These are phyloP conservation scores for Cubamyces lactineus DNA, from an alignment of 768 basidiomycete species.

Conservation along the genomic window DNA sequence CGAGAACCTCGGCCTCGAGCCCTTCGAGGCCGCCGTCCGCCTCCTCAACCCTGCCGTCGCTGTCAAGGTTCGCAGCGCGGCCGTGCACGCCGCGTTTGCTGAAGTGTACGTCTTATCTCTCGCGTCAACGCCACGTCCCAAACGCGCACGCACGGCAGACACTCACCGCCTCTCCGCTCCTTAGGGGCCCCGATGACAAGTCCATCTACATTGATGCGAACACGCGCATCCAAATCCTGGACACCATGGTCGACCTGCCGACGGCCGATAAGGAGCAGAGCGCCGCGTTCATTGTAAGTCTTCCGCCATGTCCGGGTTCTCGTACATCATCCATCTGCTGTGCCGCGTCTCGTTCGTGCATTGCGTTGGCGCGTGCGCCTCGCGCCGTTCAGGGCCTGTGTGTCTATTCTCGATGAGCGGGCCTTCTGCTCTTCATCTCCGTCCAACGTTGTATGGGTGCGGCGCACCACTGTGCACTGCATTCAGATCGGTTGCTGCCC, in stretches of 20 bases:
- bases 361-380: neutral
- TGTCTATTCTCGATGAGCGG: neutral
- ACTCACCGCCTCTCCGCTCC: conserved; percentile 10
- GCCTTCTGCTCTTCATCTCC: conserved; percentile 8
- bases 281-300: conserved; percentile 75
- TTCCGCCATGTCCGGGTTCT: neutral
- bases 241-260: conserved; percentile 76
- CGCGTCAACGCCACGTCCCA: no score
- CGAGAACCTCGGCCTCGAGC: conserved; percentile 53
- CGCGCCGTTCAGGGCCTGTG: neutral
- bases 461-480: neutral
- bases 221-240: conserved; percentile 82
- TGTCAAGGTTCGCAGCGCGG: conserved; percentile 54
- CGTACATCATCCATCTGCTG: neutral
- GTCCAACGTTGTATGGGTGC: conserved; percentile 7
- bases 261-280: conserved; percentile 56
- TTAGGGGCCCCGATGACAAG: conserved; percentile 36
- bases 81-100: conserved; percentile 54
- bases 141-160: conserved; percentile 4
- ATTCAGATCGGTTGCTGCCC: neutral
- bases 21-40: conserved; percentile 56
- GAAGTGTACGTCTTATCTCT: conserved; percentile 40
- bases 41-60: conserved; percentile 59
- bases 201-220: conserved; percentile 52
- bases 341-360: neutral